Base-by-base conservation (phyloP, 1,284 basidiomycete species). In the Cutaneotrichosporon sp. region DNA sequence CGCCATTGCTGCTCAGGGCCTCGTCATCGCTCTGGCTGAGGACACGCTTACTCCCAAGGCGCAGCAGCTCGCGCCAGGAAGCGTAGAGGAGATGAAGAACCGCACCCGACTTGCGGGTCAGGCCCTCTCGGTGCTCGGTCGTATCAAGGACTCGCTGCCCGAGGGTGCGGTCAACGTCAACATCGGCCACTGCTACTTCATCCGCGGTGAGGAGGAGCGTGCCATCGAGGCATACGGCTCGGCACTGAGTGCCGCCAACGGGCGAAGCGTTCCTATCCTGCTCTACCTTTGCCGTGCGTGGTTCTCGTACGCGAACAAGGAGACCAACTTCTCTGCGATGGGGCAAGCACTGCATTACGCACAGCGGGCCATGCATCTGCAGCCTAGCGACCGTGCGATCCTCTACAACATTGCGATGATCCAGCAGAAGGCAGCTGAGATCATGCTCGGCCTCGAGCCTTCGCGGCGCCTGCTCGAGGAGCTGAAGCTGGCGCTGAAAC, bases 221-320 rank as follows among this genome's bases (percentile, higher is more conserved):
- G 93, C 95, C 1, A 93, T 97, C 66, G 93, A 97, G 78, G 90
- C 89, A 93, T 97, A 97, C 72, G 91, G 92, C 72, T 91, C 91
- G 0, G 92, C 92, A 86, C 88, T 45, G 82, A 85, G 68, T 84
- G 87, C 69, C 67, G 90, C 89, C 73, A 78, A 83, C 34, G 84
- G 86, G 16, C 85, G 88, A 46, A 89, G 91, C 65, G 85, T 89
- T 7, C 78, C 88, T 0, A 86, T 90, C 1, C 79, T 95, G 16
- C 82, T 95, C 25, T 95, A 91, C 74, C 83, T 97, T 4, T 89
- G 91, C 67, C 85, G 93, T 56, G 88, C 92, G 3, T 94, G 91
- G 89, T 97, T 93, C 75, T 87, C 91, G 16, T 95, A 94, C 76
- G 92, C 91, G 1, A 90, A 86, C 72, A 90, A 90, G 71, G 91